Conservation (phyloP, 805 yeast genomes). For the Saccharomycopsis synnaedendra region DNA sequence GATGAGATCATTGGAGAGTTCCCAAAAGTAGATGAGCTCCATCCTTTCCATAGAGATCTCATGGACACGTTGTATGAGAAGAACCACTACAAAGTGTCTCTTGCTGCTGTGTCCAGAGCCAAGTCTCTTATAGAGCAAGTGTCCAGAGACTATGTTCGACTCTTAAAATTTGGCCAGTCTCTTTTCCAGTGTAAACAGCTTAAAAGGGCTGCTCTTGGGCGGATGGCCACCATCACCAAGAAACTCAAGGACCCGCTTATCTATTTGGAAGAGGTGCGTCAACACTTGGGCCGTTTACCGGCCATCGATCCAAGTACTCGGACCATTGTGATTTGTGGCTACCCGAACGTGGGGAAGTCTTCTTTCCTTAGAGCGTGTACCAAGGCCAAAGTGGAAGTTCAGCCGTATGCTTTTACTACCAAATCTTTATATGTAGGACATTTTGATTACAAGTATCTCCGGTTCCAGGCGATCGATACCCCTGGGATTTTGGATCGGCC, state of each 20-base stretch:
- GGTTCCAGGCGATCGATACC: slow-evolving; percentile 98
- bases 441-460: slow-evolving; percentile 92
- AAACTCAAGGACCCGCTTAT: slow-evolving; percentile 88
- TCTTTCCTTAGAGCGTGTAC: slow-evolving; percentile 89
- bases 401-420: slow-evolving; percentile 98
- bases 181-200: slow-evolving; percentile 97
- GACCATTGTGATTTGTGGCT: slow-evolving; percentile 94
- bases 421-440: slow-evolving; percentile 96
- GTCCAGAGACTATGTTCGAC: slow-evolving; percentile 86
- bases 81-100: slow-evolving; percentile 93
- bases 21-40: slow-evolving; percentile 95
- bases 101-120: slow-evolving; percentile 91
- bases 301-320: slow-evolving; percentile 98
- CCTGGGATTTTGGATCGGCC: slow-evolving; percentile 99
- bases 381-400: slow-evolving; percentile 97
- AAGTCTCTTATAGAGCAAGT: slow-evolving; percentile 93
- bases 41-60: slow-evolving; percentile 96
- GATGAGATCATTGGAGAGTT: slow-evolving; percentile 77
- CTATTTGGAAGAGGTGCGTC: slow-evolving; percentile 96
- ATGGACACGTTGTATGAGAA: slow-evolving; percentile 97
- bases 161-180: slow-evolving; percentile 94
- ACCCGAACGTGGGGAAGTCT: slow-evolving; percentile 98
- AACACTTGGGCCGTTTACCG: slow-evolving; percentile 97
- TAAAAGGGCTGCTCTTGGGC: slow-evolving; percentile 96
- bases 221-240: slow-evolving; percentile 98